Base-by-base conservation (phyloP, 2,329 filamentous ascomycete genomes). In the Fusarium haematococcum region DNA sequence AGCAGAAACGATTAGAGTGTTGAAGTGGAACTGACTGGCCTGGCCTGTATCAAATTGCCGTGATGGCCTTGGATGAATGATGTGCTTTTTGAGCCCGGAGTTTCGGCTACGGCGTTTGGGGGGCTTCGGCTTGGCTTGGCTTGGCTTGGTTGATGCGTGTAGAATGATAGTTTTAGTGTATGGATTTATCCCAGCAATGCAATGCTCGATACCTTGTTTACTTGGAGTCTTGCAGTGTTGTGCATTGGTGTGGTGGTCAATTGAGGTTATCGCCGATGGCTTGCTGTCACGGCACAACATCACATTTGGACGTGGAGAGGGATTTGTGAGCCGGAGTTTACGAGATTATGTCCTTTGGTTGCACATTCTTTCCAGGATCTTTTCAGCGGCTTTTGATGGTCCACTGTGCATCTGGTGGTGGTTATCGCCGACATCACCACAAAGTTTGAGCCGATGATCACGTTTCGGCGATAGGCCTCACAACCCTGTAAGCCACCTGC, bases 11-110 rank as follows among this genome's bases (percentile, higher is more conserved):
- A 52, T 13, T 20, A 32, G 30, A 27, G 6, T 61, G 37, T 32
- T 52, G 41, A 18, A 8, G 23, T n/a, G 50, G 33, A 4, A 48
- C 5, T 27, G 50, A 6, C 5, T 32, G 33, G 20, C 56, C 2
- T 32, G 30, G 23, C 57, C 52, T 65, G 52, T 56, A 52, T 56
- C 33, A 77, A 64, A 65, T 72, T 76, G 73, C 67, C 70, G 67
- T 56, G 37, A 66, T 50, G 75, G 75, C 65, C 56, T 72, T 76
- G 73, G 68, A 76, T 77, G 70, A 64, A 63, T 67, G 62, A 67
- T 75, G 70, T 77, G 67, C 71, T 77, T 71, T 77, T 75, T 73
- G 64, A 75, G 73, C 70, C 67, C 59, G 73, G 73, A 75, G 73
- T 75, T 75, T 73, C 73, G 73, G 73, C 69, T 75, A n/a, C 59